Percentiles rank a stretch among this genome's conserved stretches.
These are phyloP conservation scores for Taxawa tesnikishii DNA, from an alignment of 2,329 filamentous ascomycete species.

Conservation along the genomic window DNA sequence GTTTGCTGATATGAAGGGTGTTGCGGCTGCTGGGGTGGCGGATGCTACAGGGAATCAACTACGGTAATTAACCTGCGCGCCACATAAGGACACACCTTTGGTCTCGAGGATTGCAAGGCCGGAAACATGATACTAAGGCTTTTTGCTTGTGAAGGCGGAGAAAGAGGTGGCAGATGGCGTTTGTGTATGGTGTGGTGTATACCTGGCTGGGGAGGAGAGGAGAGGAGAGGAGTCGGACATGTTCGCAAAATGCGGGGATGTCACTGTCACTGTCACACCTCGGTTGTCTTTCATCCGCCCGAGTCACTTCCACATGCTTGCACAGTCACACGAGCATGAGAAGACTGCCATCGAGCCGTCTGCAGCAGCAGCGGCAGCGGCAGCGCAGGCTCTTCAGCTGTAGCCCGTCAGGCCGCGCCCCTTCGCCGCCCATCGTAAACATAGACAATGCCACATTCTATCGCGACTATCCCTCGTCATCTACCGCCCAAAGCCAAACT, in stretches of 20 bases:
- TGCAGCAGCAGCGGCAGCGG: background rate
- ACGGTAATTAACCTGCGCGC: background rate
- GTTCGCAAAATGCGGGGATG: background rate
- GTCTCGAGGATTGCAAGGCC: constrained; percentile 25
- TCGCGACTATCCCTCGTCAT: constrained; percentile 54
- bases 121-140: constrained; percentile 21
- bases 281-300: constrained; percentile 1
- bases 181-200: constrained; percentile 1
- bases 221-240: background rate
- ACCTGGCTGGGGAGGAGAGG: background rate
- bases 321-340: background rate
- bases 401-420: constrained; percentile 1
- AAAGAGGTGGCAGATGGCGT: background rate
- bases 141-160: background rate
- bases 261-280: constrained; percentile 5
- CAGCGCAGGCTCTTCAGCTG: background rate
- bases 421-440: constrained; percentile 32
- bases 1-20: constrained; percentile 17
- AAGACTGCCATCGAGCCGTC: too few relatives aligned
- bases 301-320: background rate
- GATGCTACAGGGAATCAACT: constrained; percentile 3
- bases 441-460: constrained; percentile 78
- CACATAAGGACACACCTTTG: constrained; percentile 19
- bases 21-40: constrained; percentile 4
- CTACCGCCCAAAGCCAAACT: constrained; percentile 26